Evolutionary conservation across 441 rosid genomes (phyloP).

Genomic region (Euphorbia schlechtendalii): DNA sequence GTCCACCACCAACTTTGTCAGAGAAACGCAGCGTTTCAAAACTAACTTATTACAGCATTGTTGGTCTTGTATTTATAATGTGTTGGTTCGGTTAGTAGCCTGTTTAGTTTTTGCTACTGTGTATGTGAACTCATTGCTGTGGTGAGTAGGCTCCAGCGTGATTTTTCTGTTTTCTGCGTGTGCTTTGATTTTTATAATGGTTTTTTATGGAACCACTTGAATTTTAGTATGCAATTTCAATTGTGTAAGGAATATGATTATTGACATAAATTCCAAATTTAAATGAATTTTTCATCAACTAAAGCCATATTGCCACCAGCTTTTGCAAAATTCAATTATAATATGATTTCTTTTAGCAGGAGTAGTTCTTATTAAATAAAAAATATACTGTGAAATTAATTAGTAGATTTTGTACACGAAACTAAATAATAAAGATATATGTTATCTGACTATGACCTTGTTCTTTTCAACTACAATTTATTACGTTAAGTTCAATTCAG

Average conservation of each 20-base stretch:
- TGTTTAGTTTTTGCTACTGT: neutral
- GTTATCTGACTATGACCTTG: too few species aligned
- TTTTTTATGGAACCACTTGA: neutral
- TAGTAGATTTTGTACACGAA: too few species aligned
- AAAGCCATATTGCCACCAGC: too few species aligned
- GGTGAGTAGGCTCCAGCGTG: conserved; percentile 4
- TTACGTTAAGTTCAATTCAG: too few species aligned
- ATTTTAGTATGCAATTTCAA: neutral
- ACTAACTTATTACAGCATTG: neutral
- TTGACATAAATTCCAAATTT: too few species aligned
- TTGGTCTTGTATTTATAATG: conserved; percentile 6
- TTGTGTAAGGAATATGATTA: neutral
- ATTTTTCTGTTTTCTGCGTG: neutral
- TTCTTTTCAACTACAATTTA: too few species aligned
- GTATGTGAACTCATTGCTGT: neutral
- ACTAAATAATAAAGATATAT: too few species aligned
- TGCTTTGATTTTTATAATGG: neutral
- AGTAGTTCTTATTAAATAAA: too few species aligned
- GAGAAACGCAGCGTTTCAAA: conserved; percentile 6
- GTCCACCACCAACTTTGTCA: neutral
- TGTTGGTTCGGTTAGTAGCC: neutral
- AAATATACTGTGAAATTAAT: too few species aligned
- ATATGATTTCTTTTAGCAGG: too few species aligned
- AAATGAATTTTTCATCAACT: too few species aligned
- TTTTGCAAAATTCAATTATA: too few species aligned